phyloP scores from a whole-genome alignment of 768 basidiomycete genomes.

The Lentinula detonsa region DNA sequence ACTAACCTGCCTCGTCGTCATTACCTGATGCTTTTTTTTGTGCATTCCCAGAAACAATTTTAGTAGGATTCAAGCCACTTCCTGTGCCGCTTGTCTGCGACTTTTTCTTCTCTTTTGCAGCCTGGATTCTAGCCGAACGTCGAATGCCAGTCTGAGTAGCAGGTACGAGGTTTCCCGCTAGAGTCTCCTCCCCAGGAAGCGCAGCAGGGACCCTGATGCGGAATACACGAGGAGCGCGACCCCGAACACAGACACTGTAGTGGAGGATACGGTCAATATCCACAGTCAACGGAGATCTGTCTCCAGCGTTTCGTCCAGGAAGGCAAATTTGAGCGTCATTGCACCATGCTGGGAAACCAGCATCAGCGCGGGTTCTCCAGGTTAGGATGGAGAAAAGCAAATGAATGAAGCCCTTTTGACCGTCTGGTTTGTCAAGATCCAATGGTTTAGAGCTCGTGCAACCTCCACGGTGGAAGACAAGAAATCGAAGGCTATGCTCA shows the following conservation, averaged over 20 bases:
- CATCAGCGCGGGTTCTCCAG: conserved; percentile 7
- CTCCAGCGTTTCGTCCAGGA: background rate
- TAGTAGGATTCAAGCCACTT: background rate
- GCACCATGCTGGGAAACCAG: conserved; percentile 8
- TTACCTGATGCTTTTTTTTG: background rate
- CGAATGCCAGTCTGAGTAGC: no score
- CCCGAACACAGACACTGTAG: background rate
- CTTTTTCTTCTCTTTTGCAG: background rate
- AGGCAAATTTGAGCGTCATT: conserved; percentile 4
- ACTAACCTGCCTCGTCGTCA: background rate
- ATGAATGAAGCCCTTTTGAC: background rate
- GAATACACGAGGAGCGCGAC: background rate
- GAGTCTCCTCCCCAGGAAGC: background rate
- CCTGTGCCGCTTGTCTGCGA: background rate
- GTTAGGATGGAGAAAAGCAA: conserved; percentile 8
- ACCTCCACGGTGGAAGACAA: background rate
- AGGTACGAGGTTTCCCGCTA: background rate
- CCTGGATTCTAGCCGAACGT: background rate
- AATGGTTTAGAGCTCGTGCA: background rate
- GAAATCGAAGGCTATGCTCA: background rate
- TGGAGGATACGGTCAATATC: background rate
- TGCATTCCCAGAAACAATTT: background rate
- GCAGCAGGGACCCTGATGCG: background rate
- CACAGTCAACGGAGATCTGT: background rate
- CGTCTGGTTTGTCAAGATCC: background rate